A percentile compares a stretch with the other conserved stretches of the same genome.
Evolutionary conservation across 2,329 filamentous ascomycete genomes (phyloP).

Genomic region (Hawksworthiomyces lignivorus): DNA sequence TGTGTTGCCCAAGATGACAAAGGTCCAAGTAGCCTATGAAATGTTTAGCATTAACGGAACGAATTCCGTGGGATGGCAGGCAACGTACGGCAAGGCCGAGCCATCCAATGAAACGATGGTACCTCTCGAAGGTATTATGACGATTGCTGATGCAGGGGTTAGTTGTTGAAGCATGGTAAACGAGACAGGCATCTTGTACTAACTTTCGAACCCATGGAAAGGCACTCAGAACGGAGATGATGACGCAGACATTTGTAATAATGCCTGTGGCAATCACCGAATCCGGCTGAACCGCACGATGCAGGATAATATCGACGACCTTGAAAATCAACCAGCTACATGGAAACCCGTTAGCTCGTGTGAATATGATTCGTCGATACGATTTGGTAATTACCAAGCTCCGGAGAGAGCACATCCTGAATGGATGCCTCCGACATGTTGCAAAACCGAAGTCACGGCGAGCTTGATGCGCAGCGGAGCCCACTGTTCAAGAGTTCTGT

Average conservation of each 20-base stretch:
- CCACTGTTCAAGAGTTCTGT: constrained; percentile 22
- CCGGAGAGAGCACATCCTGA: constrained; percentile 32
- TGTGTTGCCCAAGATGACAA: constrained; percentile 30
- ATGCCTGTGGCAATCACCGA: constrained; percentile 30
- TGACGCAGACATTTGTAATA: constrained; percentile 29
- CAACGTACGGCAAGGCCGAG: constrained; percentile 27
- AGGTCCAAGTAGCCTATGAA: constrained; percentile 29
- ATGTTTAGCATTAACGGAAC: no score
- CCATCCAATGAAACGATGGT: constrained; percentile 36
- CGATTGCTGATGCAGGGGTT: constrained; percentile 22
- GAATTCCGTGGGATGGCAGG: no score
- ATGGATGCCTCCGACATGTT: constrained; percentile 35
- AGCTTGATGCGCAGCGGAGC: constrained; percentile 28
- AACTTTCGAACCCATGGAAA: constrained; percentile 35
- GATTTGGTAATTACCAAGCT: constrained; percentile 26
- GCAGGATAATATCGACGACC: constrained; percentile 28
- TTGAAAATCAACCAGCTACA: constrained; percentile 31
- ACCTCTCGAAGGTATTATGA: constrained; percentile 33
- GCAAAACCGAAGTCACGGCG: constrained; percentile 28
- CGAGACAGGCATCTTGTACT: constrained; percentile 12
- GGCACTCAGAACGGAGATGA: constrained; percentile 31
- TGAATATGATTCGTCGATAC: no score
- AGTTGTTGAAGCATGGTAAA: constrained; percentile 1
- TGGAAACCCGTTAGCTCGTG: no score
- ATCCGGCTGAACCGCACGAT: constrained; percentile 24